These are phyloP conservation scores for Lachnellula suecica DNA, from an alignment of 2,329 filamentous ascomycete species.

Conservation along the genomic window DNA sequence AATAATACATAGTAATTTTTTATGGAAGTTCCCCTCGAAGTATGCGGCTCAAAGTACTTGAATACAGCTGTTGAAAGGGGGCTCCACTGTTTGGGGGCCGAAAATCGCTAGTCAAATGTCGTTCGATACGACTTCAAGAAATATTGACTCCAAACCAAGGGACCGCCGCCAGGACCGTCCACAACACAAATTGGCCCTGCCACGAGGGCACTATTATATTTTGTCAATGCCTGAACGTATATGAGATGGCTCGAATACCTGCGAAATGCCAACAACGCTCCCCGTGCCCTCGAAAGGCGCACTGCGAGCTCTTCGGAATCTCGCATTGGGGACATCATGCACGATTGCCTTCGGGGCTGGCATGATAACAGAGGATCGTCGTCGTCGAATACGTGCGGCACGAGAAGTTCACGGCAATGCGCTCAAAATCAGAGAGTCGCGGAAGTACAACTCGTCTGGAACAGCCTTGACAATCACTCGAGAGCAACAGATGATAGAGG, in stretches of 20 bases:
- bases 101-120: too few relatives aligned
- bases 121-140: background rate
- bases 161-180: background rate
- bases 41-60: too few relatives aligned
- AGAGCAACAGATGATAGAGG: conserved; percentile 24
- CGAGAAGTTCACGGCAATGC: conserved; percentile 52
- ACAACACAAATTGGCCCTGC: background rate
- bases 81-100: too few relatives aligned
- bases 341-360: conserved; percentile 44
- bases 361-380: conserved; percentile 55
- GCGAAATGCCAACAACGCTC: conserved; percentile 36
- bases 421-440: conserved; percentile 46
- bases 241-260: conserved; percentile 22
- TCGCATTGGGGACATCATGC: conserved; percentile 57
- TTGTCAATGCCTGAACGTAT: background rate
- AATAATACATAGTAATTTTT: too few relatives aligned
- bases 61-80: too few relatives aligned
- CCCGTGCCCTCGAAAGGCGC: conserved; percentile 55
- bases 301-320: conserved; percentile 53
- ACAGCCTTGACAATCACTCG: conserved; percentile 18
- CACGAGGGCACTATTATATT: background rate
- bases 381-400: conserved; percentile 52
- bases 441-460: conserved; percentile 37
- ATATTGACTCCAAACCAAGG: background rate
- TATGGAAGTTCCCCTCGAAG: too few relatives aligned